These are phyloP conservation scores for Papiliotrema laurentii DNA, from an alignment of 1,284 basidiomycete genomes.

Conservation along the genomic window DNA sequence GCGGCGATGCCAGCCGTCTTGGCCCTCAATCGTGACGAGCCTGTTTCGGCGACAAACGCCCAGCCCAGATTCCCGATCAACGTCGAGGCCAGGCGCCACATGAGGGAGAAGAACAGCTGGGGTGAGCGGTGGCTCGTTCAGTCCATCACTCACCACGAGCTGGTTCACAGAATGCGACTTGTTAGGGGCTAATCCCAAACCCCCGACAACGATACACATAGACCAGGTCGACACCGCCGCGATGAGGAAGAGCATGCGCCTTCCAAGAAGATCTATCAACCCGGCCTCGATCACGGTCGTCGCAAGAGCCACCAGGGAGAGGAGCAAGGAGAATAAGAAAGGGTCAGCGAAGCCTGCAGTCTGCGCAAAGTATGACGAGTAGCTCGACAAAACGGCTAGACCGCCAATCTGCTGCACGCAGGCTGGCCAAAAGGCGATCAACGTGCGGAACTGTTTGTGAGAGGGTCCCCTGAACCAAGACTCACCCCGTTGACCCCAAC, in stretches of 20 bases:
- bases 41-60: slow-evolving; percentile 22
- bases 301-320: slow-evolving; percentile 20
- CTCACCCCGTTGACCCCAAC: slow-evolving; percentile 28
- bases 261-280: slow-evolving; percentile 28
- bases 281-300: slow-evolving; percentile 21
- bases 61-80: slow-evolving; percentile 22
- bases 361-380: slow-evolving; percentile 25
- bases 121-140: not conserved
- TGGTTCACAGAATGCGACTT: slow-evolving; percentile 11
- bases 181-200: slow-evolving; percentile 19
- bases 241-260: slow-evolving; percentile 24
- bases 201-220: slow-evolving; percentile 24
- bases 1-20: slow-evolving; percentile 28
- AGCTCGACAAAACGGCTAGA: slow-evolving; percentile 22
- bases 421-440: slow-evolving; percentile 28
- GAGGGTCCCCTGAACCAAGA: not conserved
- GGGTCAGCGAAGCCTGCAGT: slow-evolving; percentile 26
- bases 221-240: slow-evolving; percentile 14
- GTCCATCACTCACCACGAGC: slow-evolving; percentile 14
- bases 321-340: slow-evolving; percentile 26
- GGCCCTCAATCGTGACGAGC: slow-evolving; percentile 18
- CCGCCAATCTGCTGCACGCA: slow-evolving; percentile 28
- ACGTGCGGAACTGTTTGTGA: slow-evolving; percentile 23
- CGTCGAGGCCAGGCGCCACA: slow-evolving; percentile 22
- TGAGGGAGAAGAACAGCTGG: slow-evolving; percentile 19